Conservation (phyloP, 768 basidiomycete genomes). For the Epithele typhae region DNA sequence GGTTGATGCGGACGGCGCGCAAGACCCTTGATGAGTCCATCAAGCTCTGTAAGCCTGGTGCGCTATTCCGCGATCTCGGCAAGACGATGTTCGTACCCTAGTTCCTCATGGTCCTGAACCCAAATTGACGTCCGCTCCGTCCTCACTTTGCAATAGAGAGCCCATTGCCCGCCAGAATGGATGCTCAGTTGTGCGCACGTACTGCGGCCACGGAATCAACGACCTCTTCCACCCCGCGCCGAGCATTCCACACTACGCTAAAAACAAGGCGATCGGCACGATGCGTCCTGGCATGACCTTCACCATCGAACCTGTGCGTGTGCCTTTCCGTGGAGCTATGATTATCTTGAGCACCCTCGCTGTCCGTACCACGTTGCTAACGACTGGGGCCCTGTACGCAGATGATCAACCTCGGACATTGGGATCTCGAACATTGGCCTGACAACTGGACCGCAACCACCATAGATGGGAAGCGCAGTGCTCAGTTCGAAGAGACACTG, state of each 20-base stretch:
- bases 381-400: no score
- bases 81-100: slow-evolving; percentile 65
- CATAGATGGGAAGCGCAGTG: slow-evolving; percentile 82
- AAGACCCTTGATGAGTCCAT: slow-evolving; percentile 87
- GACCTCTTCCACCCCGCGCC: slow-evolving; percentile 81
- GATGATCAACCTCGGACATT: slow-evolving; percentile 91
- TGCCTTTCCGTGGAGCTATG: background rate
- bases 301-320: slow-evolving; percentile 73
- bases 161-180: slow-evolving; percentile 77
- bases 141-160: slow-evolving; percentile 46
- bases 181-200: slow-evolving; percentile 88
- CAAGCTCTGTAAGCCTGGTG: slow-evolving; percentile 89
- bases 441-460: slow-evolving; percentile 98
- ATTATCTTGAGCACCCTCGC: no score
- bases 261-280: slow-evolving; percentile 86
- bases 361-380: background rate
- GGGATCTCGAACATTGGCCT: slow-evolving; percentile 82
- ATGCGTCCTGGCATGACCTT: slow-evolving; percentile 91
- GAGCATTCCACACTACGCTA: slow-evolving; percentile 92
- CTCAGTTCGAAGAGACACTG: slow-evolving; percentile 97
- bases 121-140: no score
- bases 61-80: slow-evolving; percentile 83
- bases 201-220: slow-evolving; percentile 90
- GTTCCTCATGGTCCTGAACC: no score
- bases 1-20: slow-evolving; percentile 79